Base-by-base conservation (phyloP, 2,329 filamentous ascomycete genomes). In the Calonectria multiphialidica region DNA sequence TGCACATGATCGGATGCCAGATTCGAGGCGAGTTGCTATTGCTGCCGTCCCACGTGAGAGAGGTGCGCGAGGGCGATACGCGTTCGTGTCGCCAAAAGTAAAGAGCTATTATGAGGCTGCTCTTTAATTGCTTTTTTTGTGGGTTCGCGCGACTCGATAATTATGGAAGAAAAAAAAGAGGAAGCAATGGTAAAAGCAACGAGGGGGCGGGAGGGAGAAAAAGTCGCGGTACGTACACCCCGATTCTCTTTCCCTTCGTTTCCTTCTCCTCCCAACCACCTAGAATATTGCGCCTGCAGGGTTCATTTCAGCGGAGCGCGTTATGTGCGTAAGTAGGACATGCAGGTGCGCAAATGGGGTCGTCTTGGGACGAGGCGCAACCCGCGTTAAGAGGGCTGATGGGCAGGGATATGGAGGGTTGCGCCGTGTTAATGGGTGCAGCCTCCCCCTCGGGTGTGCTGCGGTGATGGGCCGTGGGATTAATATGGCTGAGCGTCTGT, bases 1-100 rank as follows among this genome's bases (percentile, higher is more conserved):
- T 30, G 63, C 68, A 57, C 68, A 66, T 71, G 68, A 49, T 71
- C 53, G 45, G 47, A 53, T 30, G n/a, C 28, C 33, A 47, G 55
- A 44, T 18, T 57, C 49, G 49, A 40, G 40, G 62, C 47, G 42
- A 65, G n/a, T 25, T 25, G 30, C 21, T 25, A 3, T 37, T 23
- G 44, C 6, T 45, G 61, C 28, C 25, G 6, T 40, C 40, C 59
- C 67, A 57, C 67, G 67, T 57, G 59, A 64, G 47, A 64, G 47
- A 40, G 23, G 66, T 23, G 59, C 66, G 40, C 45, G 40, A 42
- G 28, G 8, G 30, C 45, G 30, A 70, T 65, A 45, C 61, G 67
- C 67, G 59, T 70, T 18, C 67, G 67, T 68, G 59, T 68, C 55
- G 66, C 66, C 37, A 44, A 61, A 30, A 25, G 37, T 25, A 21